Evolutionary conservation across 345 rosid species (phyloP), one percentile per base, ranked within the genome.

Genomic region (Triadica sebifera): DNA sequence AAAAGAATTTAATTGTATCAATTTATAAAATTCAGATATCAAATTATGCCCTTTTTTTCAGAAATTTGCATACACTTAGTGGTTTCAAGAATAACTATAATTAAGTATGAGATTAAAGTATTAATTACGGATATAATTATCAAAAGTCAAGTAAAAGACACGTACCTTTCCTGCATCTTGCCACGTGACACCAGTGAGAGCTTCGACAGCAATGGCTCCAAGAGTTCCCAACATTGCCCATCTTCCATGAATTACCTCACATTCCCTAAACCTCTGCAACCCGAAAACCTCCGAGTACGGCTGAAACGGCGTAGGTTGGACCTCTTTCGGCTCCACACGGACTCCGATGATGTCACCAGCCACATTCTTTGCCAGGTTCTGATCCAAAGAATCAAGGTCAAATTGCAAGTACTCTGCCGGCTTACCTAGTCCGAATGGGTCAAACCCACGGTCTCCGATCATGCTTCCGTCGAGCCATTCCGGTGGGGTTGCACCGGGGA

Each of bases 391-490:
- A 74, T 94, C 97, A 50, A 82, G 76, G 56, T 89, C 97, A 70
- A 57, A 94, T 80, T 94, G 97, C 82, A 94, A 83, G 82, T 94
- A 92, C 82, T 94, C 95, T 0, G 86, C 93, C n/a, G 97, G 98
- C 80, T 91, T 94, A 22, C 83, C 93, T 8, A 92, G 56, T 65
- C 95, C 97, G 25, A 92, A 84, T 0, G 98, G 98, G 66, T 94
- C 97, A 49, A 94, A 94, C 41, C 98, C 97, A 25, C 91, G 84
- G 85, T 92, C 97, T 43, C 97, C 95, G 5, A 89, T 83, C 93
- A 94, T 83, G 8, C 89, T 72, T 24, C 97, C 93, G 60, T 94
- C 97, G 0, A 91, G 84, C 94, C 94, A 92, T 75, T 85, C 90
- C 0, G 94, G 97, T 0, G 91, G 88, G 13, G 1, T 74, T 10